Evolutionary conservation across 2,329 filamentous ascomycete species (phyloP).

Genomic region (Cryphonectria naterciae): DNA sequence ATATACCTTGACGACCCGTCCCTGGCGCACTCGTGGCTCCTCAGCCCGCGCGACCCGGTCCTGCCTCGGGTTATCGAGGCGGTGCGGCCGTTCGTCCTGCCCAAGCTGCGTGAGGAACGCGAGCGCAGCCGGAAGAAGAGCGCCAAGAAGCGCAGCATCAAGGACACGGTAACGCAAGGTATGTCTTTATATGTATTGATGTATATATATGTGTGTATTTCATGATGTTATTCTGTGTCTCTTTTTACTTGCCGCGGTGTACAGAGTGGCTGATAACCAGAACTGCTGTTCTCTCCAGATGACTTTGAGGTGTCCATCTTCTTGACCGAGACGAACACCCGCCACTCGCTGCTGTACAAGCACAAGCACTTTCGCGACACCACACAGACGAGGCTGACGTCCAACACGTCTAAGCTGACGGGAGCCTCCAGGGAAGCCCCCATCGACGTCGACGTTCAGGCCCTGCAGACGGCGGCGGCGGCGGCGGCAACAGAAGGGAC

Average conservation of each 20-base stretch:
- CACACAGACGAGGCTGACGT: constrained; percentile 55
- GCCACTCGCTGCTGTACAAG: constrained; percentile 85
- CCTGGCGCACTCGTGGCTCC: constrained; percentile 80
- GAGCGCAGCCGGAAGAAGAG: constrained; percentile 66
- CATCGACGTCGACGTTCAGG: constrained; percentile 52
- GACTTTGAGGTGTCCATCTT: constrained; percentile 97
- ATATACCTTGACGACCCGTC: constrained; percentile 94
- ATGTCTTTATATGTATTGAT: not conserved
- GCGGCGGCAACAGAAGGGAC: constrained; percentile 37
- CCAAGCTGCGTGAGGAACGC: constrained; percentile 87
- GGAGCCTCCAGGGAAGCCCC: constrained; percentile 58
- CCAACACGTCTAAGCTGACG: constrained; percentile 67
- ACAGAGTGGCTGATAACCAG: not conserved
- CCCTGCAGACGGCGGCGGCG: constrained; percentile 31
- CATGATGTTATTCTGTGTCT: constrained; percentile 9
- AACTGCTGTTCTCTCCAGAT: constrained; percentile 56
- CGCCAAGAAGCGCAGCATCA: constrained; percentile 79
- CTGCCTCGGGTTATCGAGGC: constrained; percentile 83
- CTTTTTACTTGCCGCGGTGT: not conserved
- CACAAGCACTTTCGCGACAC: constrained; percentile 75
- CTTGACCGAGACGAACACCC: constrained; percentile 80
- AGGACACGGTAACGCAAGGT: constrained; percentile 87
- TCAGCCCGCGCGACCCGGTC: constrained; percentile 75
- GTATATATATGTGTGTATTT: not conserved
- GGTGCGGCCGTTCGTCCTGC: constrained; percentile 82